phyloP scores from a whole-genome alignment of 2,329 filamentous ascomycete species.

The Calonectria pteridis region DNA sequence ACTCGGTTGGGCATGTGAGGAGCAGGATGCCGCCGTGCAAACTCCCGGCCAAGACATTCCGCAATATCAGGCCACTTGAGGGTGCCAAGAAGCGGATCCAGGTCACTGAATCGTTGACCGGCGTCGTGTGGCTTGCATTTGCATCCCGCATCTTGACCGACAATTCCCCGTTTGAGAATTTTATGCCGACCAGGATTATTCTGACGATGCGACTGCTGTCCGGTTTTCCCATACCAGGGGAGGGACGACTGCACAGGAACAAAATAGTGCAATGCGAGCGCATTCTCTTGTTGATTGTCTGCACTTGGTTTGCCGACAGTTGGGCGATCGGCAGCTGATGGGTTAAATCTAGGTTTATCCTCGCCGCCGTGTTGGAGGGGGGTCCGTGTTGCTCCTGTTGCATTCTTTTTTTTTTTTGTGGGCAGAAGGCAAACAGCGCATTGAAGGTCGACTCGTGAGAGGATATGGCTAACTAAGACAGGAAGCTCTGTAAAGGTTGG shows the following conservation, averaged over 20 bases:
- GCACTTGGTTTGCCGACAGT: conserved; percentile 16
- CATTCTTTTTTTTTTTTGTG: conserved; percentile 3
- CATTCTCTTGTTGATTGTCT: background rate
- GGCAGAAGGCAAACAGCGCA: conserved; percentile 18
- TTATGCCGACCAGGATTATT: conserved; percentile 23
- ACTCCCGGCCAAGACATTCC: conserved; percentile 34
- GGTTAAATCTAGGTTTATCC: conserved; percentile 18
- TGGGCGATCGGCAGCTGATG: conserved; percentile 14
- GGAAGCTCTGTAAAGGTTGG: conserved; percentile 35
- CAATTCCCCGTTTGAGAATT: conserved; percentile 28
- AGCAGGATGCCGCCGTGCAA: conserved; percentile 31
- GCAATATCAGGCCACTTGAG: conserved; percentile 38
- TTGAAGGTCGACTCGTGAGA: background rate
- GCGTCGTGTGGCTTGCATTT: conserved; percentile 39
- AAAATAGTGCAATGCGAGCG: background rate
- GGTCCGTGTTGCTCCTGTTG: conserved; percentile 9
- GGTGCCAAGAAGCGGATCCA: conserved; percentile 32
- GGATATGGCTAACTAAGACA: conserved; percentile 34
- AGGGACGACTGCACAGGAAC: background rate
- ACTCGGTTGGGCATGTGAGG: conserved; percentile 31
- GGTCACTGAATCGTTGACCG: conserved; percentile 32
- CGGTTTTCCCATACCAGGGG: background rate
- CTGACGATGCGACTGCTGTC: conserved; percentile 9
- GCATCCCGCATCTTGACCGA: conserved; percentile 38
- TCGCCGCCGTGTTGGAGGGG: background rate